phyloP scores from a whole-genome alignment of 2,329 filamentous ascomycete genomes.

The Lachnellula subtilissima region DNA sequence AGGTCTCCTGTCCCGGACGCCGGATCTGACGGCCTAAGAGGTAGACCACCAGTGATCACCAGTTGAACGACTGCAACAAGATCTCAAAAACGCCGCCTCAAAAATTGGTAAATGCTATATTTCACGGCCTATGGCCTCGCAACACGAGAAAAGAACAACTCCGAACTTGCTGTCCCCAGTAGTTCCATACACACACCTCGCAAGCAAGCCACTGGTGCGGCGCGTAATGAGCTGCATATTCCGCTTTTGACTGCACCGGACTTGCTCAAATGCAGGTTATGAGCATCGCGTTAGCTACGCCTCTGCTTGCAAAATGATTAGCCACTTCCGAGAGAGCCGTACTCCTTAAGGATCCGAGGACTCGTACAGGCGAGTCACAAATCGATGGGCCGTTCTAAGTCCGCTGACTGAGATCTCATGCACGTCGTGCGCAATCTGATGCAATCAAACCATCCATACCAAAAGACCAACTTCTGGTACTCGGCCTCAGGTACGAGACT shows the following conservation, averaged over 20 bases:
- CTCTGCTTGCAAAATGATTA: background rate
- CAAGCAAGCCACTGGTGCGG: background rate
- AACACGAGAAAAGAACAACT: no score
- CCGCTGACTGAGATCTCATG: background rate
- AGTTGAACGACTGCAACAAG: no score
- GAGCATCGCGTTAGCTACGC: background rate
- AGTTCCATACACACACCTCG: background rate
- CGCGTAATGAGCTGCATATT: background rate
- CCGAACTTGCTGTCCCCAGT: no score
- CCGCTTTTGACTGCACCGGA: background rate
- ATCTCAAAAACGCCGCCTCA: no score
- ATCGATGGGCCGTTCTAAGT: background rate
- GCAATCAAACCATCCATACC: background rate
- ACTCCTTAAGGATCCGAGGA: background rate
- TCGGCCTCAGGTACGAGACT: background rate
- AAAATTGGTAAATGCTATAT: no score
- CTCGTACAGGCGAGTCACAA: background rate
- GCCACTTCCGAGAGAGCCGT: background rate
- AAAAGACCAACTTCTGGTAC: background rate
- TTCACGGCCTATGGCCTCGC: no score
- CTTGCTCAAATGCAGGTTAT: background rate
- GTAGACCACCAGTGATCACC: no score
- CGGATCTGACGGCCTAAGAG: no score
- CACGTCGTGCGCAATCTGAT: background rate
- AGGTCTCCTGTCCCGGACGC: no score